phyloP scores from a whole-genome alignment of 2,329 filamentous ascomycete species.

The Penicillium aurantiogriseum region DNA sequence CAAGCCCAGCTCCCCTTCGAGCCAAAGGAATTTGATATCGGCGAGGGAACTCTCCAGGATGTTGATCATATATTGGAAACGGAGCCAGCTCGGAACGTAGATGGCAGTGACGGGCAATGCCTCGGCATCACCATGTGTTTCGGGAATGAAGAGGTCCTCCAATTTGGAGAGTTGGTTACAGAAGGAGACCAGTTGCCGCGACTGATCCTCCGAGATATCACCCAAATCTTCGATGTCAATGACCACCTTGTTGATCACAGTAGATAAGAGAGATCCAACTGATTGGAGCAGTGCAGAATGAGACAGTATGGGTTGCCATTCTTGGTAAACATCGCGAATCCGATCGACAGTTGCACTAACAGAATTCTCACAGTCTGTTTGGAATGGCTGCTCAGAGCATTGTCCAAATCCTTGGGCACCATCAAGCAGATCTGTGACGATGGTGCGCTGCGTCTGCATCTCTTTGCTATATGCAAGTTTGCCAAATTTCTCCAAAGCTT shows the following conservation, averaged over 20 bases:
- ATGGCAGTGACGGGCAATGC: slow-evolving; percentile 56
- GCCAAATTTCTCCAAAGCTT: slow-evolving; percentile 58
- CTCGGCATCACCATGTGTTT: slow-evolving; percentile 32
- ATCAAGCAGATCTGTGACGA: slow-evolving; percentile 61
- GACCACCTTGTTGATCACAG: slow-evolving; percentile 59
- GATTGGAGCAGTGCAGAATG: slow-evolving; percentile 62
- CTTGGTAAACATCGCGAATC: slow-evolving; percentile 54
- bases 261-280: slow-evolving; percentile 58
- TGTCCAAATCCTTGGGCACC: slow-evolving; percentile 61
- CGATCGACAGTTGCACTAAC: slow-evolving; percentile 58
- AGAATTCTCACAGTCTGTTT: slow-evolving; percentile 59
- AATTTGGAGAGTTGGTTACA: slow-evolving; percentile 57
- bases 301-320: slow-evolving; percentile 60
- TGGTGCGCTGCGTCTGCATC: slow-evolving; percentile 64
- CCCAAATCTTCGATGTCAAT: slow-evolving; percentile 61
- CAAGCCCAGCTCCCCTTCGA: slow-evolving; percentile 61
- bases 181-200: slow-evolving; percentile 56
- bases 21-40: slow-evolving; percentile 66
- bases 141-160: slow-evolving; percentile 56
- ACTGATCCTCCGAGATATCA: slow-evolving; percentile 64
- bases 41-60: slow-evolving; percentile 62
- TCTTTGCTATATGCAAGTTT: slow-evolving; percentile 62
- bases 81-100: slow-evolving; percentile 63
- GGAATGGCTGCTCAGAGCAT: slow-evolving; percentile 60
- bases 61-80: slow-evolving; percentile 63